Evolutionary conservation across 2,329 filamentous ascomycete genomes (phyloP).

Genomic region (Cercospora sojina): DNA sequence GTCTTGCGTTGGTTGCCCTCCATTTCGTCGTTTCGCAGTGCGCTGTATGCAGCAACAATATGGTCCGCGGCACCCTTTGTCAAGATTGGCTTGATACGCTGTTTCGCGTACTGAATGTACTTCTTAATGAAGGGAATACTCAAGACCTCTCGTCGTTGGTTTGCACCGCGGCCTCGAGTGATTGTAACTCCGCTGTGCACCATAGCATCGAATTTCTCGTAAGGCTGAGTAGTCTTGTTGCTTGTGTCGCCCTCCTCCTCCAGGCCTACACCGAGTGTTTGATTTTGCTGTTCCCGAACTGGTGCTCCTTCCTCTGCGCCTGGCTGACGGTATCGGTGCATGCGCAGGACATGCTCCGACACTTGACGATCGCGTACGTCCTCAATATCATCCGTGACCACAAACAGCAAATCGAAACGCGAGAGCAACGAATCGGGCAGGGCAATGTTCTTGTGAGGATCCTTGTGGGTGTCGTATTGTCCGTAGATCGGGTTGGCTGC

Average conservation of each 20-base stretch:
- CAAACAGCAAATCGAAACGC: constrained; percentile 96
- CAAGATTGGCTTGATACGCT: constrained; percentile 80
- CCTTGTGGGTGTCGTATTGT: constrained; percentile 97
- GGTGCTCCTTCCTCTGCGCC: constrained; percentile 93
- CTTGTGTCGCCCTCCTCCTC: constrained; percentile 68
- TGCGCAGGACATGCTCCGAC: constrained; percentile 93
- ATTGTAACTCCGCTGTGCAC: constrained; percentile 86
- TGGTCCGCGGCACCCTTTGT: constrained; percentile 90
- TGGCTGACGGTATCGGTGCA: constrained; percentile 92
- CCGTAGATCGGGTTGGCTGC: constrained; percentile 97
- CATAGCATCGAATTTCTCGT: constrained; percentile 95
- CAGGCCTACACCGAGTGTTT: constrained; percentile 82
- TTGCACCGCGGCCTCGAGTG: constrained; percentile 69
- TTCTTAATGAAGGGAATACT: constrained; percentile 99
- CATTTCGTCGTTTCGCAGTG: constrained; percentile 91
- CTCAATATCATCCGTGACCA: constrained; percentile 97
- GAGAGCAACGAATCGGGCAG: constrained; percentile 93
- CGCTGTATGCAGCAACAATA: constrained; percentile 87
- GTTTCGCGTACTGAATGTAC: constrained; percentile 98
- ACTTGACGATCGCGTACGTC: constrained; percentile 86
- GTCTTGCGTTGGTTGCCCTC: constrained; percentile 91
- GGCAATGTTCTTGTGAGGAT: constrained; percentile 97
- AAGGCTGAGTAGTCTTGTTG: constrained; percentile 81
- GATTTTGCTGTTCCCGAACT: constrained; percentile 80
- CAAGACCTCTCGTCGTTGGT: constrained; percentile 79